Base-by-base conservation (phyloP, 139 green algal species). In the Limnomonas spitsbergensis region DNA sequence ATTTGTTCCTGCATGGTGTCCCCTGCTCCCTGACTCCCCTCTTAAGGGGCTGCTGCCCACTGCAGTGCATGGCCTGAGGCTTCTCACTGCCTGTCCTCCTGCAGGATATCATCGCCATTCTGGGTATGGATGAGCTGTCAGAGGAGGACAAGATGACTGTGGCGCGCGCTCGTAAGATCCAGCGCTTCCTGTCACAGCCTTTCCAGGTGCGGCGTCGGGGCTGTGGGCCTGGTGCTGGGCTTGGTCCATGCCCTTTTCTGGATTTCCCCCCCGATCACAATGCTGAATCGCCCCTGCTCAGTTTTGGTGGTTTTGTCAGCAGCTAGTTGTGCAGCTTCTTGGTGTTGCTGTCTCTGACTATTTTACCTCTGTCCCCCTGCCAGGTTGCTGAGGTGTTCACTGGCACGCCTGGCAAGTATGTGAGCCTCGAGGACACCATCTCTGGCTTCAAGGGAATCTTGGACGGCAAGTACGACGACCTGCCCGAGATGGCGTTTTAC, bases 131-230 rank as follows among this genome's bases (percentile, higher is more conserved):
- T 83, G 96, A 99, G 92, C 90, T 99, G 81, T 93, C 80, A 40
- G 96, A 99, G 87, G 96, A 99, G 84, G 96, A 99, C 90, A 99
- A 99, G 90, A 84, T 99, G 71, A 97, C 92, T 3, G 96, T 99
- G 38, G 93, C 96, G 0, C 94, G 96, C 71, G 96, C 96, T 2
- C 91, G 96, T 80, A 99, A 99, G 92, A 97, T 99, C 66, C 95
- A 99, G 92, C 92, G 96, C 67, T 98, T 99, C 90, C 88, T 99
- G 37, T 96, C 88, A 31, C 96, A 99, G 92, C 96, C 96, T 42
- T 99, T 99, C 91, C 90, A 97, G 86, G 87, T 89, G 73, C 3
- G 83, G 42, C 42, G 9, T 9, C 42, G 42, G 42, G n/a, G n/a
- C n/a, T n/a, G n/a, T n/a, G n/a, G n/a, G n/a, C n/a, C n/a, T n/a